phyloP scores from a whole-genome alignment of 257 asterid genomes.

The Solanum pinnatisectum region DNA sequence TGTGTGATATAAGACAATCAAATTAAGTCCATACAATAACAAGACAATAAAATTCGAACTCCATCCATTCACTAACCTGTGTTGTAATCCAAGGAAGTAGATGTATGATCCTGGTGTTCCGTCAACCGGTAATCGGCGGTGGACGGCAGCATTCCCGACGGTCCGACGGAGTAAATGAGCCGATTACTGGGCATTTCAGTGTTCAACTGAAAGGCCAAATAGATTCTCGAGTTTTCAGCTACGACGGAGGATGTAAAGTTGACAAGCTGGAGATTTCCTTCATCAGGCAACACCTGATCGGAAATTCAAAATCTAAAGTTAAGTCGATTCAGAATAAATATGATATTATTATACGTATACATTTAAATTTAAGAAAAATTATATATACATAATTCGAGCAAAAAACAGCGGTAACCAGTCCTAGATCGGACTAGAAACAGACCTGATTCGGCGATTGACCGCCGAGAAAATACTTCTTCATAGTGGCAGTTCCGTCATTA shows the following conservation, averaged over 20 bases:
- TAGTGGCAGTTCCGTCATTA: conserved; percentile 3
- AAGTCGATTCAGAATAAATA: not conserved
- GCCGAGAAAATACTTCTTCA: conserved; percentile 40
- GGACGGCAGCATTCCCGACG: conserved; percentile 23
- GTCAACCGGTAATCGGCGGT: conserved; percentile 16
- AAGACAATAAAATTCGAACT: not conserved
- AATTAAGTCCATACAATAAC: not conserved
- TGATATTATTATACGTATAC: not conserved
- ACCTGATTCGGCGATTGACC: conserved; percentile 36
- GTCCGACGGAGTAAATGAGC: conserved; percentile 69
- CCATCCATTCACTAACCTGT: conserved; percentile 41
- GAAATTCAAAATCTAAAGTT: not conserved
- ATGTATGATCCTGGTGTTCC: conserved; percentile 31
- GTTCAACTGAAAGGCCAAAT: conserved; percentile 49
- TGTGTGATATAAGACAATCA: not conserved
- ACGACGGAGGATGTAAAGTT: conserved; percentile 36
- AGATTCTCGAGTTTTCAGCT: conserved; percentile 24
- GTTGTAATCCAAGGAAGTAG: conserved; percentile 42
- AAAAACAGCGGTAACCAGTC: not conserved
- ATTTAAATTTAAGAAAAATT: not conserved
- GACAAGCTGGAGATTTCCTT: conserved; percentile 27
- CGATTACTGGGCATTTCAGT: conserved; percentile 25
- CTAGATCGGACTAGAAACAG: not conserved
- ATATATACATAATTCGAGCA: not conserved
- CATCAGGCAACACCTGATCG: conserved; percentile 28